Evolutionary conservation across 495 filamentous ascomycete species (phyloP).

Genomic region (Choiromyces venosus): DNA sequence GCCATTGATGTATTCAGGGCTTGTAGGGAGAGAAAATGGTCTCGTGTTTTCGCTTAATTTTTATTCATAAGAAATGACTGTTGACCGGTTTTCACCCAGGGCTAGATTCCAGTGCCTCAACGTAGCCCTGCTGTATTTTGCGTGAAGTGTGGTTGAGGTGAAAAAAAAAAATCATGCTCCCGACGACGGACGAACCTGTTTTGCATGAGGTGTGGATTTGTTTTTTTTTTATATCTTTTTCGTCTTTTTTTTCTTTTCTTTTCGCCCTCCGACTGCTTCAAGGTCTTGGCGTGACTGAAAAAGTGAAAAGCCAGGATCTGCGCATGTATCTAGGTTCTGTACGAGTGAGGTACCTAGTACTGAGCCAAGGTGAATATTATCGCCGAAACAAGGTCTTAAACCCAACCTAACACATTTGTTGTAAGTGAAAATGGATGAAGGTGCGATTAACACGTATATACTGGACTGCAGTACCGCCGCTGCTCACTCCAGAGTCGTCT

Average conservation of each 20-base stretch:
- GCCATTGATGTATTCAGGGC: not conserved
- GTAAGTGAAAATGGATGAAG: not conserved
- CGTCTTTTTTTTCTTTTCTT: not conserved
- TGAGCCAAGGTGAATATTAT: not conserved
- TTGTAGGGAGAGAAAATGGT: not conserved
- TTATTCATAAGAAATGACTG: too few species aligned
- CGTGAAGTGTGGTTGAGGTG: not conserved
- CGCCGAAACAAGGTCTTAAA: not conserved
- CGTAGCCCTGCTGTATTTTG: not conserved
- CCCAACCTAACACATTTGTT: not conserved
- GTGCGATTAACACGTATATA: not conserved
- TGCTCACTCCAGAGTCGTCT: not conserved
- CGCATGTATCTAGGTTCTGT: not conserved
- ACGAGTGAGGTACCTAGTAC: not conserved
- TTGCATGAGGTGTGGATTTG: not conserved
- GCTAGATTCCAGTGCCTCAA: not conserved
- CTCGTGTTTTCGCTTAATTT: too few species aligned
- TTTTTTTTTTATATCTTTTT: not conserved
- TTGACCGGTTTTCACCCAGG: too few species aligned
- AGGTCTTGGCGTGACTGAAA: not conserved
- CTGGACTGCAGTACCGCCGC: too few species aligned
- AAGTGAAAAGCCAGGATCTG: not conserved
- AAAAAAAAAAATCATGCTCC: not conserved
- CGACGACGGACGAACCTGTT: not conserved
- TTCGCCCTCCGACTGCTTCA: not conserved